Evolutionary conservation across 2,329 filamentous ascomycete genomes (phyloP), one percentile per base, ranked within the genome.

Genomic region (Rutstroemia sp.): DNA sequence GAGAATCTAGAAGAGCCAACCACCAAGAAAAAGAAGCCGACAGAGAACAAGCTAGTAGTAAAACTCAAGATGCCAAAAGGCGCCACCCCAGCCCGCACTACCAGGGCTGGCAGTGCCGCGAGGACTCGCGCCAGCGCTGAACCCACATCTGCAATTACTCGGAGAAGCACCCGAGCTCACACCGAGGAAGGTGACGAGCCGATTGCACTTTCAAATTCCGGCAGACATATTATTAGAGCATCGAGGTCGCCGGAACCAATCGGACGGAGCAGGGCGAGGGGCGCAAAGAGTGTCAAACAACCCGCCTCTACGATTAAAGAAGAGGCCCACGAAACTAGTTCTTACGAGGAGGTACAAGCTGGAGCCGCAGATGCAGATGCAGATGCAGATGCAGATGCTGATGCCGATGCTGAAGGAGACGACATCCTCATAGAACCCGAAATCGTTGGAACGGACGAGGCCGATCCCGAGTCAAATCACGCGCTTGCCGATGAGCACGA

Each of bases 201-300:
- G 6, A 68, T 83, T 4, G 80, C 84, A 63, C 71, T 86, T 14
- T 79, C 82, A 5, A 79, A 75, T 62, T 85, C 82, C 7, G 83
- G 82, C n/a, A 77, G 74, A 56, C 82, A 86, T 60, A 77, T 73
- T 2, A 71, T 76, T 30, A 73, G 78, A 40, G 72, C 72, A 17
- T 80, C 79, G 27, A 73, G 73, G 54, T 84, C 80, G 61, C 82
- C 82, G 0, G 82, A 86, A 60, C 66, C 76, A 3, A 66, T 73
- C 17, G 65, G 70, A 14, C 74, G 64, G 49, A 10, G 23, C n/a
- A 62, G 66, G 58, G 46, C 59, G 2, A 64, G 67, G 58, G 68
- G 64, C n/a, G 30, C 59, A n/a, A 71, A 70, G 51, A 64, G 65
- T 4, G 38, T 67, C 0, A 69, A 68, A 54, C 59, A 62, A 57